phyloP scores from a whole-genome alignment of 73 alveolate species.

The Tetrahymena thermophila region DNA sequence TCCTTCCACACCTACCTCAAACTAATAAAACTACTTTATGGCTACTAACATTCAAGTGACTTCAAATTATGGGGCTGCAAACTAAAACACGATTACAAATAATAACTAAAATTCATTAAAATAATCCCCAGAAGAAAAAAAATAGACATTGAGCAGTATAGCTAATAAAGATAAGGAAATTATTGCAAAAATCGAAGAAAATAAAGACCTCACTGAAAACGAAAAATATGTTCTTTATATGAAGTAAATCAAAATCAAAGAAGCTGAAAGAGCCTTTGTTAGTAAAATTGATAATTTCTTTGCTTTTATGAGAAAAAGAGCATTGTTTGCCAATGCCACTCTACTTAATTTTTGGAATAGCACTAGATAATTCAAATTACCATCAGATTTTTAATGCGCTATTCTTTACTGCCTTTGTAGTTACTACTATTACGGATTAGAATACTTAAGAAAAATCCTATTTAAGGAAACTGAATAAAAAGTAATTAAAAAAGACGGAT shows the following conservation, averaged over 20 bases:
- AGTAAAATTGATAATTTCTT: neutral
- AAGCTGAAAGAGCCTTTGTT: neutral
- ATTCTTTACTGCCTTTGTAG: neutral
- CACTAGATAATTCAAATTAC: neutral
- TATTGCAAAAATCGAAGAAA: neutral
- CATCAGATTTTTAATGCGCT: neutral
- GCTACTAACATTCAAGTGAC: neutral
- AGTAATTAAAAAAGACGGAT: neutral
- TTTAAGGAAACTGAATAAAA: neutral
- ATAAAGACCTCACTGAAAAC: neutral
- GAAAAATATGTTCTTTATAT: neutral
- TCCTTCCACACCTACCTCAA: neutral
- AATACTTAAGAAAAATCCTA: neutral
- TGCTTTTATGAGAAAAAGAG: neutral
- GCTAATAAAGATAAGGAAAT: neutral
- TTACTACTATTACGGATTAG: neutral
- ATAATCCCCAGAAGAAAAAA: neutral
- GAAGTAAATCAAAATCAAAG: neutral
- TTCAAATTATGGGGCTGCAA: neutral
- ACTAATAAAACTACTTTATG: neutral
- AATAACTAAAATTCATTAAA: neutral
- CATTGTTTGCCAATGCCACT: neutral
- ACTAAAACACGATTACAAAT: neutral
- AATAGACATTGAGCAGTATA: neutral
- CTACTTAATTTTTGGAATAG: neutral